Conservation (phyloP, 176 grass and related monocot genomes). For the Oryza australiensis region DNA sequence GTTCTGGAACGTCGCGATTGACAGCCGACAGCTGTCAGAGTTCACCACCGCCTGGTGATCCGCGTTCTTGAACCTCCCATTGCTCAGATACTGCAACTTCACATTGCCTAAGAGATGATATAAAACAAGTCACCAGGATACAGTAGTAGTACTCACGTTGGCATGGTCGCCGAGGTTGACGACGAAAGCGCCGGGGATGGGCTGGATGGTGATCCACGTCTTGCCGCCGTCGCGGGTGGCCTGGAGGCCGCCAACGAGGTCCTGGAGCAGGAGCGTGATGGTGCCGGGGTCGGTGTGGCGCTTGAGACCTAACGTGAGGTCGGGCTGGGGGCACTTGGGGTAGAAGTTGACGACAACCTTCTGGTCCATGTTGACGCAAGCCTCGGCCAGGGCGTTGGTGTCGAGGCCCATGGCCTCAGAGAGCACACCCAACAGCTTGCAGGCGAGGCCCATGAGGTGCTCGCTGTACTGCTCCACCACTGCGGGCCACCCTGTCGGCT, state of each 20-base stretch:
- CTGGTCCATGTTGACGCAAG: slow-evolving; percentile 93
- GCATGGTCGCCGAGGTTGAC: slow-evolving; percentile 97
- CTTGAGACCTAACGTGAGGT: slow-evolving; percentile 91
- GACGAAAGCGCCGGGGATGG: slow-evolving; percentile 68
- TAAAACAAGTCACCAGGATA: no score
- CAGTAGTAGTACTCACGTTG: slow-evolving; percentile 48
- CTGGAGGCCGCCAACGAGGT: slow-evolving; percentile 95
- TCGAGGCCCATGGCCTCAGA: slow-evolving; percentile 90
- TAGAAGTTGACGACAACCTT: slow-evolving; percentile 97
- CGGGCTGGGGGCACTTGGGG: slow-evolving; percentile 86
- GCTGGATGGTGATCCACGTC: slow-evolving; percentile 89
- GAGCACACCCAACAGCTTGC: slow-evolving; percentile 75
- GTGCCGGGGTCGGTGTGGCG: slow-evolving; percentile 92
- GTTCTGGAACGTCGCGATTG: slow-evolving; percentile 92
- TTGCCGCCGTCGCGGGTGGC: slow-evolving; percentile 78
- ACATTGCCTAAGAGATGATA: not conserved
- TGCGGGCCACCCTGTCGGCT: slow-evolving; percentile 62
- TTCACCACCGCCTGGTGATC: slow-evolving; percentile 96
- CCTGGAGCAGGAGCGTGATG: slow-evolving; percentile 89
- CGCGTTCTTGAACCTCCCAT: slow-evolving; percentile 90
- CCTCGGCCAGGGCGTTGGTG: slow-evolving; percentile 51
- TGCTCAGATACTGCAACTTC: slow-evolving; percentile 71
- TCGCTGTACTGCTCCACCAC: slow-evolving; percentile 81
- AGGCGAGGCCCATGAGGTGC: slow-evolving; percentile 60
- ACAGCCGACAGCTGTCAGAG: slow-evolving; percentile 67